A percentile compares a stretch with the other conserved stretches of the same genome.
Evolutionary conservation across 768 basidiomycete genomes (phyloP).

Genomic region (Roridomyces roridus): DNA sequence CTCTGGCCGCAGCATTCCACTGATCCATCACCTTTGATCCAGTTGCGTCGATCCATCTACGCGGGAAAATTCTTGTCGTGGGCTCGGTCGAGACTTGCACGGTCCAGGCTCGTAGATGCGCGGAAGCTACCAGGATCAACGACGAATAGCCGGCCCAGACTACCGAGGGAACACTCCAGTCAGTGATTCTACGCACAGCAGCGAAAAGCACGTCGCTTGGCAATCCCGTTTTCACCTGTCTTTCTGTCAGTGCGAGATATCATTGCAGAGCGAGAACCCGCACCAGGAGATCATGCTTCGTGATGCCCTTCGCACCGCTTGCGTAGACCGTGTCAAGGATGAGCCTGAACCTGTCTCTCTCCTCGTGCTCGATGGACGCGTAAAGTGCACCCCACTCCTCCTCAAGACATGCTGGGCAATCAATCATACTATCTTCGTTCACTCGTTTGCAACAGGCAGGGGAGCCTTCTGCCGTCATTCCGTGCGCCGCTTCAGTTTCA

Average conservation of each 20-base stretch:
- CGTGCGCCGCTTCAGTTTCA: constrained; percentile 44
- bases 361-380: constrained; percentile 33
- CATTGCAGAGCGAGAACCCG: constrained; percentile 21
- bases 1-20: constrained; percentile 77
- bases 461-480: constrained; percentile 44
- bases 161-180: constrained; percentile 58
- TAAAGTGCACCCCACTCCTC: constrained; percentile 43
- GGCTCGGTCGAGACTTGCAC: constrained; percentile 56
- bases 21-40: constrained; percentile 63
- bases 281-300: constrained; percentile 45
- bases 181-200: constrained; percentile 49
- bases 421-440: constrained; percentile 40
- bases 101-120: constrained; percentile 59
- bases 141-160: constrained; percentile 70
- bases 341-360: constrained; percentile 35
- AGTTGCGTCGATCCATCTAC: constrained; percentile 80
- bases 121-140: constrained; percentile 61
- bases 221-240: constrained; percentile 25
- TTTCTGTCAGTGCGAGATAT: constrained; percentile 9
- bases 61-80: constrained; percentile 58
- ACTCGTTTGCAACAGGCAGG: constrained; percentile 55
- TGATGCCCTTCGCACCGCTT: constrained; percentile 45
- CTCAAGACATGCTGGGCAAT: constrained; percentile 53
- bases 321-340: constrained; percentile 44
- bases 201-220: constrained; percentile 30